Evolutionary conservation across 2,329 filamentous ascomycete species (phyloP).

Genomic region (Fusarium sp.): DNA sequence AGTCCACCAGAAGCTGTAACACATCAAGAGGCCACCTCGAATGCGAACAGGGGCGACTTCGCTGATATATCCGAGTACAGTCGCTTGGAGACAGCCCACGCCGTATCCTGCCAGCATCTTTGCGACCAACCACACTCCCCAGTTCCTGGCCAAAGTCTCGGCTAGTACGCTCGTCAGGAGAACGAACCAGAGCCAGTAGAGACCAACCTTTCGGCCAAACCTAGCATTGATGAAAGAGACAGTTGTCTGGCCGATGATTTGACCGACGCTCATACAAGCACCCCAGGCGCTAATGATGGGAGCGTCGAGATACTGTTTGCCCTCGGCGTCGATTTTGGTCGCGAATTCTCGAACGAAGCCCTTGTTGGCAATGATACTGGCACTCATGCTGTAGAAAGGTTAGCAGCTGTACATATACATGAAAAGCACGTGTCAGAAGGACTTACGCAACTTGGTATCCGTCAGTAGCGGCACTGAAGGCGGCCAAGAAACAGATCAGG

Average conservation of each 20-base stretch:
- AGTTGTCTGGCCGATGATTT: constrained; percentile 51
- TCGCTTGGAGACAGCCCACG: background rate
- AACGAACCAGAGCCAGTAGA: background rate
- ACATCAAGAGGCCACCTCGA: constrained; percentile 52
- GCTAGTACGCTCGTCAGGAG: background rate
- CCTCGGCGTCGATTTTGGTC: background rate
- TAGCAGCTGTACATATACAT: background rate
- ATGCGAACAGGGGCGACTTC: constrained; percentile 51
- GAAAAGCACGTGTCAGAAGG: no score
- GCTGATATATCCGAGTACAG: background rate
- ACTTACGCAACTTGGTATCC: background rate
- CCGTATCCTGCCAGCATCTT: background rate
- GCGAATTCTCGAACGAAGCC: background rate
- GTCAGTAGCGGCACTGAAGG: background rate
- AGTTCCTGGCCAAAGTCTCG: background rate
- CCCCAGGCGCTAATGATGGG: constrained; percentile 52
- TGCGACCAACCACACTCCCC: background rate
- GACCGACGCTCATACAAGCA: constrained; percentile 52
- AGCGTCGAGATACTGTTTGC: constrained; percentile 42
- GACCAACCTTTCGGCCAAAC: constrained; percentile 12
- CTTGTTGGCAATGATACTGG: background rate
- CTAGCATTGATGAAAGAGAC: constrained; percentile 39
- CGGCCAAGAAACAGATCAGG: background rate
- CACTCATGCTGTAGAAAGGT: background rate
- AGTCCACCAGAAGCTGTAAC: constrained; percentile 56